Base-by-base conservation (phyloP, 225 moss, liverwort and hornwort species). In the Pseudisothecium myosuroides region DNA sequence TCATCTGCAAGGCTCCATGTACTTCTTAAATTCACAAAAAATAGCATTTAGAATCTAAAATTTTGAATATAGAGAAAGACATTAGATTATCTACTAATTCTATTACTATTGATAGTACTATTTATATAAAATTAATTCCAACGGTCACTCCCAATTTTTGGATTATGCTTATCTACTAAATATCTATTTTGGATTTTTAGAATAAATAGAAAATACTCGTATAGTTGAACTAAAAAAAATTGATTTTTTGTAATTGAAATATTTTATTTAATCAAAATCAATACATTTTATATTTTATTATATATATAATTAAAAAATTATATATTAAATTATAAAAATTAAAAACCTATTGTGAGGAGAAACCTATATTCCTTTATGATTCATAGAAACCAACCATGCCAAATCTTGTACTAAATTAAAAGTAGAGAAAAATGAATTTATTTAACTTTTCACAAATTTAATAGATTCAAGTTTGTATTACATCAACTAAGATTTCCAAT, bases 361-460 rank as follows among this genome's bases (percentile, higher is more conserved):
- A 17, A 31, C 6, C 0, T 47, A 0, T 7, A 3, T 49, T 75
- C 4, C 20, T 75, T 47, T 47, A 19, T 49, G 1, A 75, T n/a
- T n/a, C n/a, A n/a, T n/a, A n/a, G n/a, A n/a, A n/a, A 34, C 64
- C 64, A 32, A 64, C 32, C 17, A 32, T 11, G 19, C 10, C 19
- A 36, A 66, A 19, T 36, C 6, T 18, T 3, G 2, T n/a, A n/a
- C 23, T 13, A 39, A 39, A 14, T 39, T 68, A 13, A 26, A 71
- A 71, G 26, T 26, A 0, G 3, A 41, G 0, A 41, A 14, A 41
- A 24, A 8, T 3, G 0, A 3, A 14, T 24, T 41, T 71, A 4
- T 7, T 39, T 23, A 4, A 24, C 8, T 6, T 41, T 41, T 26
- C 8, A 41, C n/a, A 41, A 71, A 0, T 41, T 26, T 8, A 41